A percentile compares a stretch with the other conserved stretches of the same genome.
Conservation (phyloP, 352 stramenopile genomes). For the Pythium vanterpoolii region DNA sequence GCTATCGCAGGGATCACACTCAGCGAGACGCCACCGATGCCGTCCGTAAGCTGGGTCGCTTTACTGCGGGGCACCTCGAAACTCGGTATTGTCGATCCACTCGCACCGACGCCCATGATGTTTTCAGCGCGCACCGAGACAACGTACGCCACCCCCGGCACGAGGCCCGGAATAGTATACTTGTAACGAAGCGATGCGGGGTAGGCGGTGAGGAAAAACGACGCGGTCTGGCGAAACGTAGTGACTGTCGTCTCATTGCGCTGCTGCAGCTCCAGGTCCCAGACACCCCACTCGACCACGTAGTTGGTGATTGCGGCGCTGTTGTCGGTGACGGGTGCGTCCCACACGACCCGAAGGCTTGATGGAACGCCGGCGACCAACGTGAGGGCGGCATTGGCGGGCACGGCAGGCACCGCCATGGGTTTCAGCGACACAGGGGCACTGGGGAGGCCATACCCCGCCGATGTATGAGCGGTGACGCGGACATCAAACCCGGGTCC, state of each 20-base stretch:
- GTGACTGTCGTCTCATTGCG: slow-evolving; percentile 24
- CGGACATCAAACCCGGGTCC: slow-evolving; percentile 58
- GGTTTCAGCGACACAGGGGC: slow-evolving; percentile 77
- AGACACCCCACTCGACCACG: slow-evolving; percentile 76
- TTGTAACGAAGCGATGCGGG: slow-evolving; percentile 62
- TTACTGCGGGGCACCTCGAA: slow-evolving; percentile 64
- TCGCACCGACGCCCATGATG: slow-evolving; percentile 57
- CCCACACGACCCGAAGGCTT: slow-evolving; percentile 88
- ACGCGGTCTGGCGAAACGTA: slow-evolving; percentile 39
- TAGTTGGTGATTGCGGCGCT: slow-evolving; percentile 85
- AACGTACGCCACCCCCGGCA: slow-evolving; percentile 42
- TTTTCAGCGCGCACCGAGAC: slow-evolving; percentile 67
- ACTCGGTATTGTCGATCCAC: slow-evolving; percentile 34
- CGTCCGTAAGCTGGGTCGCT: slow-evolving; percentile 39
- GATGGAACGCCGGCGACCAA: slow-evolving; percentile 66
- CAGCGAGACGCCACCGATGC: slow-evolving; percentile 49
- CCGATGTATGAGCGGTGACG: slow-evolving; percentile 58
- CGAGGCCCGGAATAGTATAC: slow-evolving; percentile 52
- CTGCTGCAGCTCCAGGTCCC: slow-evolving; percentile 37
- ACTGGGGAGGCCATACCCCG: slow-evolving; percentile 61
- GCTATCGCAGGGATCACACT: slow-evolving; percentile 35
- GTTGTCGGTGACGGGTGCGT: slow-evolving; percentile 75
- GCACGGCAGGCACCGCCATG: slow-evolving; percentile 75
- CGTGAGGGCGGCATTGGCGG: slow-evolving; percentile 62
- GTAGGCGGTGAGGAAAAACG: slow-evolving; percentile 45